These are phyloP conservation scores for Fagopyrum esculentum DNA, from an alignment of 148 eudicot species.

Conservation along the genomic window DNA sequence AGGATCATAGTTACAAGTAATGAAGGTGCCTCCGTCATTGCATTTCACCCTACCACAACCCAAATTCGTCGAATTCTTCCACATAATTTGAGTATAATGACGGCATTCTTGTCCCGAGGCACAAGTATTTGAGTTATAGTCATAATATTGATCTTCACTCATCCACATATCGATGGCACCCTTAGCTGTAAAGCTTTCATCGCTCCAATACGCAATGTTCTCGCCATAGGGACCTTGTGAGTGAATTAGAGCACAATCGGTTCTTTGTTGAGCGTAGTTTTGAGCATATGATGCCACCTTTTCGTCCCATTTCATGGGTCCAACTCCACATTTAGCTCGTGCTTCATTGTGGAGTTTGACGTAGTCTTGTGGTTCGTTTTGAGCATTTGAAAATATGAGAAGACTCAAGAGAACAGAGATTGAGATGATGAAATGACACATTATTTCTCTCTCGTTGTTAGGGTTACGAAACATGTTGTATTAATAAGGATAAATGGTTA, in stretches of 20 bases:
- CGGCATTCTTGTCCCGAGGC: neutral
- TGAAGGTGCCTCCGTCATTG: conserved; percentile 19
- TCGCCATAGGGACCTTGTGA: conserved; percentile 20
- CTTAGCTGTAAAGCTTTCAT: neutral
- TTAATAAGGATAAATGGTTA: neutral
- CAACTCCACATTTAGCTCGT: neutral
- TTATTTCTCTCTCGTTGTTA: neutral
- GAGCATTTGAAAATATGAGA: neutral
- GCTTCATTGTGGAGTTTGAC: neutral
- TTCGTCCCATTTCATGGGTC: neutral
- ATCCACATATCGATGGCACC: conserved; percentile 21
- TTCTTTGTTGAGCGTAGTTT: conserved; percentile 4
- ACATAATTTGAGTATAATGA: conserved; percentile 52
- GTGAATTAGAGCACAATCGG: conserved; percentile 17
- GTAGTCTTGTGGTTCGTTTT: neutral
- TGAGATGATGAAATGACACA: neutral
- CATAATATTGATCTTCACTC: conserved; percentile 11
- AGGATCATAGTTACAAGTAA: conserved; percentile 45
- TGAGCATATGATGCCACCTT: conserved; percentile 12
- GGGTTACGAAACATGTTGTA: neutral
- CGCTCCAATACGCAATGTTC: conserved; percentile 17
- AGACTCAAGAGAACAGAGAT: neutral
- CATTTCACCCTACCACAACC: conserved; percentile 48
- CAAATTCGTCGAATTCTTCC: conserved; percentile 26
- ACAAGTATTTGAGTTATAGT: conserved; percentile 12